Base-by-base conservation (phyloP, 2,329 filamentous ascomycete species). In the Tricladium varicosporioides region DNA sequence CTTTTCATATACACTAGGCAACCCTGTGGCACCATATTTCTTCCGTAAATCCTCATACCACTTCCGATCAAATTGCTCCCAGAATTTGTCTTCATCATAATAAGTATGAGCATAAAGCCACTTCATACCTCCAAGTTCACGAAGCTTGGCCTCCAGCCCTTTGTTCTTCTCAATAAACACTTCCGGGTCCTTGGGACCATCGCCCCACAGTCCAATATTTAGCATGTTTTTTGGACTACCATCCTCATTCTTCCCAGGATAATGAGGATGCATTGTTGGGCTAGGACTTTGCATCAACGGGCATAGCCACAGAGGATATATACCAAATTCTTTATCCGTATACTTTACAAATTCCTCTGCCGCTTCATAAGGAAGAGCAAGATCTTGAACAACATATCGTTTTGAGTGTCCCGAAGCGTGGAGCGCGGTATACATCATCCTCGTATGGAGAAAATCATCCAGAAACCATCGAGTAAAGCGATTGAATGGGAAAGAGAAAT, bases 81-180 rank as follows among this genome's bases (percentile, higher is more conserved):
- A 89, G 72, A 89, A 91, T 67, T 89, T 83, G 0, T 80, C 74
- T 67, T 88, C 81, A n/a, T 81, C 80, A 71, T 94, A 94, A 74
- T 92, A 95, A 0, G 89, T 88, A 67, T 93, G 88, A 2, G 91
- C 90, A 72, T 96, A 95, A 11, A 95, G 76, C 88, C 90, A 94
- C 75, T 95, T 95, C 76, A 88, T 83, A 2, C 91, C 91, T 48
- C 86, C 85, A 1, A 94, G 80, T 62, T 84, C 78, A 48, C 77
- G 76, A 3, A 92, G 81, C 68, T 88, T 87, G 16, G 76, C 74
- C 74, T 95, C 91, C 16, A 95, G 78, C 45, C 78, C 79, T 32
- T 87, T 81, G 72, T 95, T 95, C 64, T 83, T 82, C 42, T 73
- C 70, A 1, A 92, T 77, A 66, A 92, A 92, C n/a, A 78, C 77